Conservation (phyloP, 768 basidiomycete species). For the Lentinula lateritia region DNA sequence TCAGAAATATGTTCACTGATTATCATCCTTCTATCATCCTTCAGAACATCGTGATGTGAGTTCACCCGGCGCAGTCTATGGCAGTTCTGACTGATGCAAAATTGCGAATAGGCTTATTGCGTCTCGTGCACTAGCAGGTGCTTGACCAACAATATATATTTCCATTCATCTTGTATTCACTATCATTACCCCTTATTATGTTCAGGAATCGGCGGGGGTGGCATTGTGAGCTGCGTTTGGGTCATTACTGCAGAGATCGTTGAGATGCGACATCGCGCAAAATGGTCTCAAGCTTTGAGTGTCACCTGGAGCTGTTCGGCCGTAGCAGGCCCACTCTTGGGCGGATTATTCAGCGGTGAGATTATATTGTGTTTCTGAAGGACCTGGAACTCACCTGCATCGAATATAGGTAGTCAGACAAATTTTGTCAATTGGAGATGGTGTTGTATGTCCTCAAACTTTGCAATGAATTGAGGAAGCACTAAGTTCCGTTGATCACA, state of each 20-base stretch:
- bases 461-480: conserved; percentile 4
- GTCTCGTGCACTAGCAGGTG: conserved; percentile 59
- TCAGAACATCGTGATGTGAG: conserved; percentile 34
- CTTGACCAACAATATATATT: neutral
- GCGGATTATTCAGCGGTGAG: conserved; percentile 76
- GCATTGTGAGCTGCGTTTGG: conserved; percentile 84
- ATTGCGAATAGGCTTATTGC: conserved; percentile 54
- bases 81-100: conserved; percentile 7
- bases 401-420: conserved; percentile 25
- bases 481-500: conserved; percentile 12
- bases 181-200: neutral
- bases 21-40: conserved; percentile 11
- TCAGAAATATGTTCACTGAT: conserved; percentile 8
- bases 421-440: conserved; percentile 67
- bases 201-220: conserved; percentile 64
- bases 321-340: conserved; percentile 77
- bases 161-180: neutral
- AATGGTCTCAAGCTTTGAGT: conserved; percentile 83
- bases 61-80: neutral
- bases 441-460: conserved; percentile 59
- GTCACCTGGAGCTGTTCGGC: conserved; percentile 86
- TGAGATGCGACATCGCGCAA: conserved; percentile 60
- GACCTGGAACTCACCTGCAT: neutral
- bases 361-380: neutral
- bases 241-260: conserved; percentile 84